phyloP scores from a whole-genome alignment of 2,329 filamentous ascomycete species.

The Cordyceps tenuipes region DNA sequence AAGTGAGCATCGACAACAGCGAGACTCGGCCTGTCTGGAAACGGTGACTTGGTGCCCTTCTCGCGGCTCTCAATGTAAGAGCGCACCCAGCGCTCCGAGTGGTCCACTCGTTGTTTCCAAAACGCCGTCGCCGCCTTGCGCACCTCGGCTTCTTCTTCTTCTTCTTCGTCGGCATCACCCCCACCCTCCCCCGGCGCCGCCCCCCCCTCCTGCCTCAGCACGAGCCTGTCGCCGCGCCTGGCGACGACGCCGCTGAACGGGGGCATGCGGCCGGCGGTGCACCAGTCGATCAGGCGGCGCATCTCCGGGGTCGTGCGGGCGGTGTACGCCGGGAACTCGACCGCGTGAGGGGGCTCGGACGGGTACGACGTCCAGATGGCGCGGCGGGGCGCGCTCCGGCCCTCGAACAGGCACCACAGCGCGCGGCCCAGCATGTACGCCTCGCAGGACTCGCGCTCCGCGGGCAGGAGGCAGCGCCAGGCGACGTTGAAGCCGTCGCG shows the following conservation, averaged over 20 bases:
- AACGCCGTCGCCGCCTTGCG: constrained; percentile 34
- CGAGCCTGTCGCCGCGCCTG: constrained; percentile 36
- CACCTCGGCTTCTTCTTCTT: constrained; percentile 16
- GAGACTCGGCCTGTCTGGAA: not conserved
- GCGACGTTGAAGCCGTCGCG: constrained; percentile 43
- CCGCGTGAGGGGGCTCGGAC: constrained; percentile 37
- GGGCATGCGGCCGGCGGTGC: constrained; percentile 39
- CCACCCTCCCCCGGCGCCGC: constrained; percentile 20
- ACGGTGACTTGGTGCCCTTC: not conserved
- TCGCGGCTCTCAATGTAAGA: constrained; percentile 24
- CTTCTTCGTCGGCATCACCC: too few species aligned
- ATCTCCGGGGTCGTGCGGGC: constrained; percentile 37
- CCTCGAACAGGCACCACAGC: constrained; percentile 56
- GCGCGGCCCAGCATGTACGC: constrained; percentile 56
- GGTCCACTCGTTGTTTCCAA: constrained; percentile 40
- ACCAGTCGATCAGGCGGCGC: constrained; percentile 40
- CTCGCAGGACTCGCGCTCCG: constrained; percentile 49
- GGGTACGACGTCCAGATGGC: constrained; percentile 52
- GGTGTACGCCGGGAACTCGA: constrained; percentile 49
- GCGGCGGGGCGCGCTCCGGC: constrained; percentile 47
- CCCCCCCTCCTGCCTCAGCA: constrained; percentile 29
- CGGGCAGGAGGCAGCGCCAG: constrained; percentile 43
- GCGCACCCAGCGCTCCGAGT: constrained; percentile 39
- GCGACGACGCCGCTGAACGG: constrained; percentile 37
- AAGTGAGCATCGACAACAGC: not conserved